Evolutionary conservation across 352 stramenopile genomes (phyloP).

Genomic region (Globisporangium recalcitrans): DNA sequence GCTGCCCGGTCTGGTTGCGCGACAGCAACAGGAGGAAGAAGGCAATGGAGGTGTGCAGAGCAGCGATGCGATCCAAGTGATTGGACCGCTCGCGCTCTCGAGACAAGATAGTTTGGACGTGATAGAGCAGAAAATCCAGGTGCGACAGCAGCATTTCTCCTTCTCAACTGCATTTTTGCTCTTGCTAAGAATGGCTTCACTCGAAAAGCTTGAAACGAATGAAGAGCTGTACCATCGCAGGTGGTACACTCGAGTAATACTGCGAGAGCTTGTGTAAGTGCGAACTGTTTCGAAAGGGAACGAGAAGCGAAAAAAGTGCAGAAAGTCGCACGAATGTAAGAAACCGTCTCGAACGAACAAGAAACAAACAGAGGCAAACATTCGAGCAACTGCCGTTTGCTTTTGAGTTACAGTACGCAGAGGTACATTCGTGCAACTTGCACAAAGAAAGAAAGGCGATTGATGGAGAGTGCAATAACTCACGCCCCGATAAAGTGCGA

Average conservation of each 20-base stretch:
- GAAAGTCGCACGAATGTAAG: neutral
- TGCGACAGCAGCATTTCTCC: conserved; percentile 10
- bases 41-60: neutral
- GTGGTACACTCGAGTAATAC: neutral
- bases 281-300: neutral
- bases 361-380: too few species aligned
- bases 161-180: neutral
- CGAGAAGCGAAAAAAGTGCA: neutral
- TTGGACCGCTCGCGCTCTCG: conserved; percentile 44
- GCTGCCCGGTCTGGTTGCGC: conserved; percentile 5
- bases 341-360: neutral
- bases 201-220: neutral
- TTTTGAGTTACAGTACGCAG: too few species aligned
- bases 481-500: neutral
- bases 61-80: conserved; percentile 22
- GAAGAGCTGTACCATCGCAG: neutral
- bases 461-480: neutral
- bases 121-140: conserved; percentile 59
- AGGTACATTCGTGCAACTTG: neutral
- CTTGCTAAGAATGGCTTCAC: conserved; percentile 3
- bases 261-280: neutral
- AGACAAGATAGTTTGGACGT: conserved; percentile 42
- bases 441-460: neutral
- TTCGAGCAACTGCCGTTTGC: neutral
- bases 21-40: conserved; percentile 13